Base-by-base conservation (phyloP, 208 protist genomes). In the Herpetomonas tarakana region DNA sequence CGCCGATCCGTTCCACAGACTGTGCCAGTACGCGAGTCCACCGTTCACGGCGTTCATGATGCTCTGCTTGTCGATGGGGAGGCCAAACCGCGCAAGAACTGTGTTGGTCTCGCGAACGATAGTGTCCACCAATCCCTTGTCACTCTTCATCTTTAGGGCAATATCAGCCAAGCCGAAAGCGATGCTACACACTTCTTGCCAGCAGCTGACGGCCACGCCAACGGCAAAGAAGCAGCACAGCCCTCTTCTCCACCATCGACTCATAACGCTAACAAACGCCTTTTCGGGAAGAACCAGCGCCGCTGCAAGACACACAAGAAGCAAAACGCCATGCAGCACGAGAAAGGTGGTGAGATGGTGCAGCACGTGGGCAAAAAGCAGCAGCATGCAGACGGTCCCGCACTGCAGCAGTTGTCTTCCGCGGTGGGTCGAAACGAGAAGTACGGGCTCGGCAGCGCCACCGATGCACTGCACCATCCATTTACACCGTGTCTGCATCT, bases 271-370 rank as follows among this genome's bases (percentile, higher is more conserved):
- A 16, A 86, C 46, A 31, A 84, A 88, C 0, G 35, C 25, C 29
- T 60, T 21, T 18, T 53, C 30, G 1, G 64, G 24, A 7, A 86
- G 21, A 1, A 86, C 22, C 7, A 66, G 61, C 39, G 83, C 68
- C 12, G 49, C 24, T 3, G 83, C 12, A n/a, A 57, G 68, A 68
- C 86, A 84, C 21, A 78, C 49, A 30, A 53, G 7, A 35, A 80
- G 55, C 1, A 92, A 55, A 2, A 49, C 55, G 11, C 71, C 21
- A 55, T 88, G 85, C 61, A 92, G 46, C 27, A 73, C 46, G 30
- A 70, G 25, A 44, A 88, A 84, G 49, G 73, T 71, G 6, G 28
- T 58, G 16, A 84, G 12, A 0, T 76, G 78, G 28, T 87, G 28
- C 28, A 78, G 54, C 21, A 71, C 38, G 58, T 88, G 78, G 4